These are phyloP conservation scores for Hanseniaspora valbyensis DNA, from an alignment of 805 yeast species.

Conservation along the genomic window DNA sequence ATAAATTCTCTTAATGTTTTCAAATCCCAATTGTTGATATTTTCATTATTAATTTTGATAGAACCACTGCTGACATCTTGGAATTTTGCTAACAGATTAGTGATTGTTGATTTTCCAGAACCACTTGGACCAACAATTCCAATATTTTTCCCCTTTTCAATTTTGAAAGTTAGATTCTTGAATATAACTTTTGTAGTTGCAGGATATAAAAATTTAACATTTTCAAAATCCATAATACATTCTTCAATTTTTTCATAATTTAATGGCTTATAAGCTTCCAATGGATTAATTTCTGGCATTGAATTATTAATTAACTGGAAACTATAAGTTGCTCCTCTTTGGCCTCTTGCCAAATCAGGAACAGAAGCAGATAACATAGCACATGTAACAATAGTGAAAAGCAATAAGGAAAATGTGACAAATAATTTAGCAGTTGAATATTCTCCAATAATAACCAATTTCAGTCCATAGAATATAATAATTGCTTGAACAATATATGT, in stretches of 20 bases:
- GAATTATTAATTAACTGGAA: slow-evolving; percentile 21
- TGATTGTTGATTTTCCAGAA: slow-evolving; percentile 76
- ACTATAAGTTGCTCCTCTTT: slow-evolving; percentile 54
- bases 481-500: slow-evolving; percentile 56
- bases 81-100: slow-evolving; percentile 45
- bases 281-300: slow-evolving; percentile 9
- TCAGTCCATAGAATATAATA: slow-evolving; percentile 69
- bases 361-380: slow-evolving; percentile 48
- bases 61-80: slow-evolving; percentile 29
- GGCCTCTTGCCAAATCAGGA: slow-evolving; percentile 75
- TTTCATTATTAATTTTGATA: slow-evolving; percentile 37
- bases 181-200: slow-evolving; percentile 29
- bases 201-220: slow-evolving; percentile 44
- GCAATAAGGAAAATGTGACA: slow-evolving; percentile 57
- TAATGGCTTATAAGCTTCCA: not conserved
- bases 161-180: slow-evolving; percentile 32
- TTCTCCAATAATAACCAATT: slow-evolving; percentile 46
- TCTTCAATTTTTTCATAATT: not conserved
- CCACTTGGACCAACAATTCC: slow-evolving; percentile 84
- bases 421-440: slow-evolving; percentile 51
- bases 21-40: slow-evolving; percentile 38
- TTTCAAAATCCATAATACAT: slow-evolving; percentile 32
- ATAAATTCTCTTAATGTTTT: slow-evolving; percentile 42
- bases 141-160: slow-evolving; percentile 40
- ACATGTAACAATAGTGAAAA: slow-evolving; percentile 62